Conservation (phyloP, 2,329 filamentous ascomycete genomes). For the Hyphodiscus sp. region DNA sequence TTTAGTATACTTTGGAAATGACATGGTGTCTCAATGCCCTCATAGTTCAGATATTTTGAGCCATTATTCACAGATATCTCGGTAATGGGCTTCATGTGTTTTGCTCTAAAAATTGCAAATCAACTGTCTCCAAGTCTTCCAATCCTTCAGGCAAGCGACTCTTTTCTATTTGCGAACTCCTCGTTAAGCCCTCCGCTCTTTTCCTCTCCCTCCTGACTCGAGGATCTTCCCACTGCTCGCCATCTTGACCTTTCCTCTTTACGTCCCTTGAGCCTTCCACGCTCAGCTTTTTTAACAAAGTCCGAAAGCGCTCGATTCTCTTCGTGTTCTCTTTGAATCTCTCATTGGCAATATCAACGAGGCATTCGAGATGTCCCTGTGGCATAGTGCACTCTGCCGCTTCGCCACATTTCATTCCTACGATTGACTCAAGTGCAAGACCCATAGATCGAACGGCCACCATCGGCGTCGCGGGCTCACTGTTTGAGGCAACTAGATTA, state of each 20-base stretch:
- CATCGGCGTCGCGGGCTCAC: slow-evolving; percentile 51
- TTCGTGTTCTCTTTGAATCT: slow-evolving; percentile 64
- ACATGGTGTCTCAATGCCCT: no score
- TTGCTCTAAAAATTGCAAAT: not conserved
- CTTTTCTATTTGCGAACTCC: slow-evolving; percentile 29
- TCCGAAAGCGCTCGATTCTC: slow-evolving; percentile 59
- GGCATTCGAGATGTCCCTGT: slow-evolving; percentile 57
- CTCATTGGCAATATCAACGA: slow-evolving; percentile 67
- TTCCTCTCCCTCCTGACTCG: slow-evolving; percentile 47
- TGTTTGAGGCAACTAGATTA: slow-evolving; percentile 42
- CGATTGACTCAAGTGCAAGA: slow-evolving; percentile 71
- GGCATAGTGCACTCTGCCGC: slow-evolving; percentile 49
- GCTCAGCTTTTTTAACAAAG: slow-evolving; percentile 29
- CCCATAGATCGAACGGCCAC: slow-evolving; percentile 83
- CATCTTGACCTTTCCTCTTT: slow-evolving; percentile 29
- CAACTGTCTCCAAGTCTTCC: not conserved
- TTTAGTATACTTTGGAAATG: no score
- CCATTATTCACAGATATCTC: no score
- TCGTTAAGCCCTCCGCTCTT: slow-evolving; percentile 49
- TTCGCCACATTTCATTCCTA: slow-evolving; percentile 49
- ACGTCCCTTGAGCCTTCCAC: slow-evolving; percentile 14
- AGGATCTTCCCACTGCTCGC: slow-evolving; percentile 49
- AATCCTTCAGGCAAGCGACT: not conserved
- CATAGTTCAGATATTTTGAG: no score
- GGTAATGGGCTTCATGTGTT: not conserved